Evolutionary conservation across 1,284 basidiomycete species (phyloP).

Genomic region (Puccinia triticina): DNA sequence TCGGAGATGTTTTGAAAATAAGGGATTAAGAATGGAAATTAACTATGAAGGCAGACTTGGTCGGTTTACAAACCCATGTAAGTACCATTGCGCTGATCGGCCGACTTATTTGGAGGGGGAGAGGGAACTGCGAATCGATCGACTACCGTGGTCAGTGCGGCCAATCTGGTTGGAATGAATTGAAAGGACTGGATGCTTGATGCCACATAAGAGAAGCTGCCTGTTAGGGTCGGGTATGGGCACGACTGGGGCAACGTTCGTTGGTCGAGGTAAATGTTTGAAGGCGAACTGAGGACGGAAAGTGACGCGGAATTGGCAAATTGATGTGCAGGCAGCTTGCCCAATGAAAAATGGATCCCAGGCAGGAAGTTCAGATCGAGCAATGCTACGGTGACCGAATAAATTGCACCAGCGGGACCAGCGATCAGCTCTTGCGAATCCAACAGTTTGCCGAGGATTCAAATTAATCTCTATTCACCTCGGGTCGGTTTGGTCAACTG

Average conservation of each 20-base stretch:
- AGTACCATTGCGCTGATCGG: conserved; percentile 8
- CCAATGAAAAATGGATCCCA: conserved; percentile 43
- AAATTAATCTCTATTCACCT: background rate
- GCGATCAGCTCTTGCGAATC: background rate
- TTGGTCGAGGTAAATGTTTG: conserved; percentile 17
- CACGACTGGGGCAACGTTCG: conserved; percentile 13
- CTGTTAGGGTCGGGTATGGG: conserved; percentile 42
- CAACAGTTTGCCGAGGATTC: background rate
- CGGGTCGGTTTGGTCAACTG: conserved; percentile 47
- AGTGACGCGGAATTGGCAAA: conserved; percentile 47
- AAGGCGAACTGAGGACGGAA: conserved; percentile 47
- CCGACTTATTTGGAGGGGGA: conserved; percentile 28
- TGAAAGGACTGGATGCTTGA: conserved; percentile 37
- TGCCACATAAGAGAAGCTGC: conserved; percentile 37
- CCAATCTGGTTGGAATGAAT: conserved; percentile 38
- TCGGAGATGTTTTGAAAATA: background rate
- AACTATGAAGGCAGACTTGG: conserved; percentile 31
- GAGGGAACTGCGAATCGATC: conserved; percentile 35
- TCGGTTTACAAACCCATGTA: conserved; percentile 31
- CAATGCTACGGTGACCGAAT: conserved; percentile 8
- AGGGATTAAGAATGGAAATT: background rate
- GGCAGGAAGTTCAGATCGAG: conserved; percentile 42
- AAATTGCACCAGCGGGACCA: background rate
- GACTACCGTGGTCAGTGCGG: conserved; percentile 33
- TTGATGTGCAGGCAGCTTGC: conserved; percentile 41